Percentiles rank a stretch among this genome's conserved stretches.
These are phyloP conservation scores for Lachnellula hyalina DNA, from an alignment of 2,329 filamentous ascomycete species.

Conservation along the genomic window DNA sequence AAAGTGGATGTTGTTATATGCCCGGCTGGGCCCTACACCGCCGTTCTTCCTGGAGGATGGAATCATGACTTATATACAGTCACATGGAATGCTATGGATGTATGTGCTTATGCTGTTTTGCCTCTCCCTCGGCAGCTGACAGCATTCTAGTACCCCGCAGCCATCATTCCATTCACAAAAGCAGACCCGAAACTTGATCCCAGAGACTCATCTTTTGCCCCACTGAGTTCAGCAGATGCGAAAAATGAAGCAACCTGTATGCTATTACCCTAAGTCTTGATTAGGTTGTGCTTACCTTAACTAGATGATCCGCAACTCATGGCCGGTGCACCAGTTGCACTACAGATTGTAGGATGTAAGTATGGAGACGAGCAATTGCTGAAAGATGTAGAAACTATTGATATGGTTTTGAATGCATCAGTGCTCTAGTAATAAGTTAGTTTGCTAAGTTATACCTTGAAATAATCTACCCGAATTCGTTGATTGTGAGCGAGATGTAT, in stretches of 20 bases:
- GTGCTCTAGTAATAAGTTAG: background rate
- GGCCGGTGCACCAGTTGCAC: constrained; percentile 31
- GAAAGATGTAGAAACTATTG: constrained; percentile 29
- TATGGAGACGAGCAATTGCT: constrained; percentile 32
- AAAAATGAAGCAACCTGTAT: constrained; percentile 30
- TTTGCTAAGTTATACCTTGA: too few relatives aligned
- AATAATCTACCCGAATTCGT: too few relatives aligned
- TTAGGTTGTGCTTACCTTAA: constrained; percentile 6
- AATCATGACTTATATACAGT: constrained; percentile 33
- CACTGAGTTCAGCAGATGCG: constrained; percentile 24
- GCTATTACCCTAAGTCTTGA: background rate
- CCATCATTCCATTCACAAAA: constrained; percentile 31
- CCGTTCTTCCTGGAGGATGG: constrained; percentile 32
- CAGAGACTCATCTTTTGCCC: constrained; percentile 23
- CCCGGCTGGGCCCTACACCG: constrained; percentile 31
- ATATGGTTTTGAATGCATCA: constrained; percentile 23
- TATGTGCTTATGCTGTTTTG: constrained; percentile 10
- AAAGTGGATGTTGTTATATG: constrained; percentile 29
- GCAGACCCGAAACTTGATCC: constrained; percentile 30
- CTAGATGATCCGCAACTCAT: constrained; percentile 33
- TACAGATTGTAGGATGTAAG: constrained; percentile 32
- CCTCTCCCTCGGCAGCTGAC: background rate
- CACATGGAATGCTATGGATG: constrained; percentile 34
- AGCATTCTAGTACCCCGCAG: constrained; percentile 28
- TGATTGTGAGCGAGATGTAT: too few relatives aligned